Conservation (phyloP, 257 asterid species). For the Petunia axillaris region DNA sequence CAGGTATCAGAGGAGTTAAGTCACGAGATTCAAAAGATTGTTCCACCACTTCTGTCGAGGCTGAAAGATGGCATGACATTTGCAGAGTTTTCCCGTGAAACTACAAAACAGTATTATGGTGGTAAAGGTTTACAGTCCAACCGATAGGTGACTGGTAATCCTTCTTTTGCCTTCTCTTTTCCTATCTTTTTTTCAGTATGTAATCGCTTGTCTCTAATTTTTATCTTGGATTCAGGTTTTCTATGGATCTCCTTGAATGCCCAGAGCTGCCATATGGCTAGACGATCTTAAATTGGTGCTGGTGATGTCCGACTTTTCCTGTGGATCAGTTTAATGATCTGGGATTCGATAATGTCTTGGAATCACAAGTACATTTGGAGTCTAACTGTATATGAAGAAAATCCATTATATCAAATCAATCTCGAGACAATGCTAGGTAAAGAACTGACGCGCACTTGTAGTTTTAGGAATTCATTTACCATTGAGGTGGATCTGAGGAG, state of each 20-base stretch:
- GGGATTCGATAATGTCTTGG: too few species aligned
- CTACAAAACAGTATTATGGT: slow-evolving; percentile 84
- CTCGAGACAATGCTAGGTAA: background rate
- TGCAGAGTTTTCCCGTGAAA: slow-evolving; percentile 83
- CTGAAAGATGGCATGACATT: slow-evolving; percentile 82
- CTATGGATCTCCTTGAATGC: background rate
- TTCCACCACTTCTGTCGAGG: slow-evolving; percentile 71
- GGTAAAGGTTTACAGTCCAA: slow-evolving; percentile 77
- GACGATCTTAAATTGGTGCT: slow-evolving; percentile 13
- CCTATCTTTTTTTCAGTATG: background rate
- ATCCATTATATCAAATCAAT: background rate
- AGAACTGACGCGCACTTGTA: background rate
- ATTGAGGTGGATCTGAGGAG: background rate
- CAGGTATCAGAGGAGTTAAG: slow-evolving; percentile 34
- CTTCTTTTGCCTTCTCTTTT: slow-evolving; percentile 3
- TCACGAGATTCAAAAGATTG: slow-evolving; percentile 43
- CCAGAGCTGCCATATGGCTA: background rate
- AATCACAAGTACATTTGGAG: too few species aligned
- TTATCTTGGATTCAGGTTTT: background rate
- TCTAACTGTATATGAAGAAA: too few species aligned
- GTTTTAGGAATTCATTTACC: background rate
- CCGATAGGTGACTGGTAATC: slow-evolving; percentile 44
- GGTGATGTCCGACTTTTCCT: background rate
- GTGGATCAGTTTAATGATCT: background rate
- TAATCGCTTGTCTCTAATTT: background rate